Evolutionary conservation across 2,329 filamentous ascomycete genomes (phyloP).

Genomic region (Colletotrichum noveboracense): DNA sequence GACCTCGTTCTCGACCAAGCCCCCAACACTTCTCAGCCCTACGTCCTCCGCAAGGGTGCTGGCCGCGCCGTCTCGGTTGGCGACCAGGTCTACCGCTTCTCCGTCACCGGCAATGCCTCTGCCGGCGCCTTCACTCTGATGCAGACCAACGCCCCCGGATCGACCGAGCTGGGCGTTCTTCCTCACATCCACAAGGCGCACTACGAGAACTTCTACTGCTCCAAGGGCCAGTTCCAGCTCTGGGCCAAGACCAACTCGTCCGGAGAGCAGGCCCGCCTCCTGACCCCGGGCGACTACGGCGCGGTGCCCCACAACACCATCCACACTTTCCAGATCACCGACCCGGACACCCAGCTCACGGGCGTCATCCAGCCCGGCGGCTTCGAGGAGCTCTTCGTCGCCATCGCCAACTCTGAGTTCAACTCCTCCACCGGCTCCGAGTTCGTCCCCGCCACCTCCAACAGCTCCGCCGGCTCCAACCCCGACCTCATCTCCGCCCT

Average conservation of each 20-base stretch:
- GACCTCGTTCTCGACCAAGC: constrained; percentile 3
- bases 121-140: constrained; percentile 49
- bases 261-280: constrained; percentile 39
- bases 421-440: constrained; percentile 38
- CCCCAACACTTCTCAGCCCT: constrained; percentile 1
- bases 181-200: constrained; percentile 46
- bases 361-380: constrained; percentile 51
- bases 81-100: constrained; percentile 26
- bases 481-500: constrained; percentile 38
- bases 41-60: constrained; percentile 10
- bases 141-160: constrained; percentile 44
- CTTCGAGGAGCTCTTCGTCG: constrained; percentile 52
- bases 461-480: constrained; percentile 22
- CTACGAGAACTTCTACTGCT: constrained; percentile 53
- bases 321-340: constrained; percentile 52
- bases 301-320: constrained; percentile 49
- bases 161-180: constrained; percentile 41
- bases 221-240: constrained; percentile 49
- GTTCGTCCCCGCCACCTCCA: constrained; percentile 16
- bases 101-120: constrained; percentile 49
- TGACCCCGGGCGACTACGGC: constrained; percentile 50
- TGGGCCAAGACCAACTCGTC: constrained; percentile 37
- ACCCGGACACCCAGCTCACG: constrained; percentile 51
- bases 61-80: constrained; percentile 8
- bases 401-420: constrained; percentile 27